Conservation (phyloP, 495 filamentous ascomycete species). For the Penicillium daleae region DNA sequence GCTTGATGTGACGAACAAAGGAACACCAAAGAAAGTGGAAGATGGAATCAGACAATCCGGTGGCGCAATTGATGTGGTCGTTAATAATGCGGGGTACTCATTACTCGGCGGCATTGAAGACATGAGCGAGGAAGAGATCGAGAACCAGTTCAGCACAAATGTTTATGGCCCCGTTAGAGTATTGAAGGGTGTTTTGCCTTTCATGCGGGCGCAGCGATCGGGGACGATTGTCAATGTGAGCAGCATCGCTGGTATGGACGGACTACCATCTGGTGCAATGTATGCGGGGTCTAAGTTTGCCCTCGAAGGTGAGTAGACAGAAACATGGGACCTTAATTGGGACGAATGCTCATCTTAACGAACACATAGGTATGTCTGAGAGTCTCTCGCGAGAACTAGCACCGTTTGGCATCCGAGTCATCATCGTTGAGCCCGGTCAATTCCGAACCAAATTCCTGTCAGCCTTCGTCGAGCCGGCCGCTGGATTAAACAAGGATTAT, state of each 20-base stretch:
- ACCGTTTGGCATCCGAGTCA: conserved; percentile 37
- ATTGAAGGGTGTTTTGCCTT: conserved; percentile 50
- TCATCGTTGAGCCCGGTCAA: conserved; percentile 42
- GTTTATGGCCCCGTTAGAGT: conserved; percentile 54
- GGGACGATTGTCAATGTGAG: conserved; percentile 55
- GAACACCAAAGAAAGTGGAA: conserved; percentile 24
- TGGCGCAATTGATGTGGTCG: conserved; percentile 31
- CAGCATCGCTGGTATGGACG: conserved; percentile 45
- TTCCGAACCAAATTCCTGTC: conserved; percentile 38
- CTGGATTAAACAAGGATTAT: conserved; percentile 24
- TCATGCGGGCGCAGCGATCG: conserved; percentile 44
- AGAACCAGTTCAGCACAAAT: conserved; percentile 40
- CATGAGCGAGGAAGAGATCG: conserved; percentile 30
- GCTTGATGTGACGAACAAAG: conserved; percentile 47
- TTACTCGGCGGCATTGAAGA: conserved; percentile 28
- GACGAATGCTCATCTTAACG: background rate
- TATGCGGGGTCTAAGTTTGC: conserved; percentile 61
- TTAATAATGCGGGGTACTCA: conserved; percentile 41
- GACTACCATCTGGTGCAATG: conserved; percentile 42
- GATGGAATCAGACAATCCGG: conserved; percentile 15
- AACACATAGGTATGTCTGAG: conserved; percentile 35
- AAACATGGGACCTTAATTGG: background rate
- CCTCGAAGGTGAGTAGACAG: conserved; percentile 41
- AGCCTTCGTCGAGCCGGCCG: conserved; percentile 17
- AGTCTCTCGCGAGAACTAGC: conserved; percentile 36